Conservation (phyloP, 2,329 filamentous ascomycete genomes). For the Fusarium pseudoanthophilum region DNA sequence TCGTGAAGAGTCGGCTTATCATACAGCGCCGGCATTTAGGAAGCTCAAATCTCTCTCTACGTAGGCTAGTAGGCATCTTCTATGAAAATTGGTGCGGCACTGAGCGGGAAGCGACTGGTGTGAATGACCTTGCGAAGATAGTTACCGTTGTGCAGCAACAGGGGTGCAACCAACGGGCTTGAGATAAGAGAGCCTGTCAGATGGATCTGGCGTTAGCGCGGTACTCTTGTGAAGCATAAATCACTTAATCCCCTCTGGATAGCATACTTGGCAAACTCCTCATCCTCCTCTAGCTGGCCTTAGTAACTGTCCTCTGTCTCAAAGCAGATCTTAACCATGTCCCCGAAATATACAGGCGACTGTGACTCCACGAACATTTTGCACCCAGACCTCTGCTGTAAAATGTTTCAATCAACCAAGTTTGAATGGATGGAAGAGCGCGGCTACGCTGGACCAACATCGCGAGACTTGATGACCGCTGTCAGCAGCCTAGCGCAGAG, state of each 20-base stretch:
- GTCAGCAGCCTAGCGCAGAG: background rate
- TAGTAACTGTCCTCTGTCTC: slow-evolving; percentile 12
- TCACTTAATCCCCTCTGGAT: background rate
- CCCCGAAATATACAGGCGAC: background rate
- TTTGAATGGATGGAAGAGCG: too few relatives aligned
- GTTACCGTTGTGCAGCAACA: background rate
- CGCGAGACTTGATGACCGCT: rapidly evolving
- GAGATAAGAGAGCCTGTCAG: too few relatives aligned
- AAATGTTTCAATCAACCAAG: rapidly evolving
- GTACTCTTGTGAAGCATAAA: background rate
- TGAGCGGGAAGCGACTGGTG: background rate
- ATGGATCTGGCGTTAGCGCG: background rate
- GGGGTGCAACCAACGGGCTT: background rate
- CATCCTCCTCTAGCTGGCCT: background rate
- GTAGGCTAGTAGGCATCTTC: too few relatives aligned
- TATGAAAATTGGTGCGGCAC: background rate
- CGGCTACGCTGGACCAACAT: rapidly evolving
- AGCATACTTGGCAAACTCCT: background rate
- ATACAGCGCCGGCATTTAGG: background rate
- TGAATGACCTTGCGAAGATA: too few relatives aligned
- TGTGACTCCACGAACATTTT: too few relatives aligned
- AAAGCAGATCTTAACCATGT: background rate
- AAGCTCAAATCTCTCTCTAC: background rate
- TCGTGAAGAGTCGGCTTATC: too few relatives aligned
- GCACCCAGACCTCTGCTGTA: too few relatives aligned